Base-by-base conservation (phyloP, 2,329 filamentous ascomycete genomes). In the Furcasterigmium furcatum region DNA sequence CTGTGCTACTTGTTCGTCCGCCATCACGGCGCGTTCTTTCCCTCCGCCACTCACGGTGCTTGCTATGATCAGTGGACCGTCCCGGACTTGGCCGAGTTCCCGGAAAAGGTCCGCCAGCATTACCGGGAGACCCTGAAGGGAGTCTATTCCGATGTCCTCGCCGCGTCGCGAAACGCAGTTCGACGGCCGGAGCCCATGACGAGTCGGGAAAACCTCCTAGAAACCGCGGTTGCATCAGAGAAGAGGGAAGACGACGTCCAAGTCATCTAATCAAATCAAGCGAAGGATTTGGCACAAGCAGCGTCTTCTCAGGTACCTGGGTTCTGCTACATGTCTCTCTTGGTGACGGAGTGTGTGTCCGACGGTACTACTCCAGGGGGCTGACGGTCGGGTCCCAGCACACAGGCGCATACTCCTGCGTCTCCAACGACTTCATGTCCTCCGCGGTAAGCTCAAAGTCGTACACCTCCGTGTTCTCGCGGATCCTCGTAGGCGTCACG, bases 401-500 rank as follows among this genome's bases (percentile, higher is more conserved):
- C 51, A 75, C 73, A 5, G 74, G 73, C n/a, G 67, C 64, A 49
- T 82, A 82, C 46, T 77, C 73, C 3, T 63, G 62, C 1, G 73
- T 77, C 46, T 74, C 68, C 20, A 82, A 52, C 38, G 61, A 65
- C 44, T 68, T 65, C 46, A 81, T 67, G 48, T 82, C 79, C 38
- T 74, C 74, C n/a, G 67, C 63, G 0, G 70, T 70, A 46, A 82
- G 56, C 56, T 79, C 72, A 58, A 82, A 82, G 55, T 78, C 74
- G 55, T 69, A 82, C 12, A 82, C 49, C 3, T 66, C 66, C 0
- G 74, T 64, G 55, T 91, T 91, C 59, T 82, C 77, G 48, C 72
- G 68, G 51, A 91, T 89, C 12, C 86, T 74, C 24, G 74, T 78
- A 0, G 81, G 75, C 5, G 79, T 85, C 41, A 85, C 84, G 49